phyloP scores from a whole-genome alignment of 768 basidiomycete species.

The Hericium rajendrae region DNA sequence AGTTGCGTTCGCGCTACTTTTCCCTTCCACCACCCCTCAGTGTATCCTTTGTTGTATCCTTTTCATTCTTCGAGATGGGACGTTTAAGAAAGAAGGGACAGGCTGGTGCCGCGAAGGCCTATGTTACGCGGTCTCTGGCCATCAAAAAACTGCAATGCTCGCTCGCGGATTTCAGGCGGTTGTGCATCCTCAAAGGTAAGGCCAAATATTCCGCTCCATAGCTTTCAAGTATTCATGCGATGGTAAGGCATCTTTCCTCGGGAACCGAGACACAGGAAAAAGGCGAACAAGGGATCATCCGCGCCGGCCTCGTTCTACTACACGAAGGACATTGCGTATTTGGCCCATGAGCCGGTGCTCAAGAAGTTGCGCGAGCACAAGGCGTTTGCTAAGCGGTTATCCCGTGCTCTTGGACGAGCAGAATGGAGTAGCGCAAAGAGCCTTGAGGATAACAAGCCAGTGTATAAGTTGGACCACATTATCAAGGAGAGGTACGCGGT shows the following conservation, averaged over 20 bases:
- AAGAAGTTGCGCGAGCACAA: slow-evolving; percentile 95
- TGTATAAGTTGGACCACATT: slow-evolving; percentile 89
- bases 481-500: slow-evolving; percentile 83
- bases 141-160: slow-evolving; percentile 96
- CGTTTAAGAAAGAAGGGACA: slow-evolving; percentile 78
- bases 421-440: slow-evolving; percentile 96
- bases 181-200: slow-evolving; percentile 95
- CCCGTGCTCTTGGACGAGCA: slow-evolving; percentile 82
- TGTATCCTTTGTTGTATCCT: too few species aligned
- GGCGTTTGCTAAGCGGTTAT: slow-evolving; percentile 94
- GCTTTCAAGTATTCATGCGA: neutral
- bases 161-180: slow-evolving; percentile 87
- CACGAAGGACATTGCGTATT: slow-evolving; percentile 93
- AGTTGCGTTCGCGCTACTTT: neutral
- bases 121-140: slow-evolving; percentile 82
- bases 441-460: slow-evolving; percentile 86
- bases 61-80: slow-evolving; percentile 40
- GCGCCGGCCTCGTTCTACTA: slow-evolving; percentile 98
- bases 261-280: slow-evolving; percentile 84
- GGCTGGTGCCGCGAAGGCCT: slow-evolving; percentile 86
- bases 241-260: slow-evolving; percentile 88
- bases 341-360: slow-evolving; percentile 92
- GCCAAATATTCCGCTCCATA: neutral
- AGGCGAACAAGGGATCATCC: slow-evolving; percentile 95
- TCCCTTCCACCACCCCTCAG: too few species aligned